A percentile compares a stretch with the other conserved stretches of the same genome.
Conservation (phyloP, 164 flowering plant species). For the Nymphaea thermarum region DNA sequence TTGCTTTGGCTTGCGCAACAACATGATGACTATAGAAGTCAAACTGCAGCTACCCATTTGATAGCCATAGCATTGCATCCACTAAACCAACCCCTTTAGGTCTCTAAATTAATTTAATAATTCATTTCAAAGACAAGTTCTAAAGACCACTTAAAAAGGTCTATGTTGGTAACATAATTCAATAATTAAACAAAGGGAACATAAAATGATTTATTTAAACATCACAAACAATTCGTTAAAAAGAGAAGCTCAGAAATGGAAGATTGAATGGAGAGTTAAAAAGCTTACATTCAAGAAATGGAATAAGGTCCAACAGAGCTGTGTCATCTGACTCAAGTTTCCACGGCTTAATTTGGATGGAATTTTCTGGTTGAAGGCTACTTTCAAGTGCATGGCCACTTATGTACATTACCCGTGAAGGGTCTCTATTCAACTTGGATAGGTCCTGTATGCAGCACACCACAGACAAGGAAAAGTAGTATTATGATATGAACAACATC, state of each 20-base stretch:
- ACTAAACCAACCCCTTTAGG: no score
- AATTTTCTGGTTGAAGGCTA: slow-evolving; percentile 79
- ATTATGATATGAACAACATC: no score
- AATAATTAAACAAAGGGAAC: not conserved
- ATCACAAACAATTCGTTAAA: not conserved
- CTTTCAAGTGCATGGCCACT: slow-evolving; percentile 71
- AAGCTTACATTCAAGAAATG: slow-evolving; percentile 78
- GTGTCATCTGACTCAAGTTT: slow-evolving; percentile 68
- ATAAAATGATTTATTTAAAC: no score
- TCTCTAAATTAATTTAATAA: no score
- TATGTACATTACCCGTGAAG: slow-evolving; percentile 57
- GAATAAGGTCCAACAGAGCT: slow-evolving; percentile 71
- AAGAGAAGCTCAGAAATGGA: not conserved
- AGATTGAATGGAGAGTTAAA: not conserved
- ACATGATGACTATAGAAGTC: no score
- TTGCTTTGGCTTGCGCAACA: no score
- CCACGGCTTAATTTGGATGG: slow-evolving; percentile 65
- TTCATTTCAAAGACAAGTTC: no score
- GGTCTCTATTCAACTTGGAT: slow-evolving; percentile 83
- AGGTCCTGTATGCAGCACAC: slow-evolving; percentile 41
- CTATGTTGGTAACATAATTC: not conserved
- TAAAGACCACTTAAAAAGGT: no score
- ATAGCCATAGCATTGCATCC: no score
- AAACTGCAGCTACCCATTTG: no score
- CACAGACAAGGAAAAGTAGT: no score